These are phyloP conservation scores for Acacia melanoxylon DNA, from an alignment of 306 rosid genomes.

Conservation along the genomic window DNA sequence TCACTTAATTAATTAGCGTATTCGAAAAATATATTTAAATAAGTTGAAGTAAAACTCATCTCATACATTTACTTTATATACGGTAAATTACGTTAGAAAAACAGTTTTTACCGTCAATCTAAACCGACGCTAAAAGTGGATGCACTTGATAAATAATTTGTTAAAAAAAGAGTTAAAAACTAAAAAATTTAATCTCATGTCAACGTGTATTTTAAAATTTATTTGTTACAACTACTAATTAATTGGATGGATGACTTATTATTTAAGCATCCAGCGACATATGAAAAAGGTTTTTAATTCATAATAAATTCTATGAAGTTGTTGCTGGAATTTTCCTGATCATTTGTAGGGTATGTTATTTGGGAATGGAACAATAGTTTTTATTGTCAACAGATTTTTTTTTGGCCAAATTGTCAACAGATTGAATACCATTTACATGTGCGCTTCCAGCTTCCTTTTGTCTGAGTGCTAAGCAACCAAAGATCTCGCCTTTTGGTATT, in stretches of 20 bases:
- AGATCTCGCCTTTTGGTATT: not conserved
- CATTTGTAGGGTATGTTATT: not conserved
- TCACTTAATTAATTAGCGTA: too few species aligned
- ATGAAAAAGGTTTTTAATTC: not conserved
- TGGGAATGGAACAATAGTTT: not conserved
- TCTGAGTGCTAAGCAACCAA: not conserved
- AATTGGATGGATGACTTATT: not conserved
- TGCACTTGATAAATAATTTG: not conserved
- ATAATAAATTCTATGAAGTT: not conserved
- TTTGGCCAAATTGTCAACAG: too few species aligned
- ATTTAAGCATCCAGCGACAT: not conserved
- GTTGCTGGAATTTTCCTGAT: not conserved
- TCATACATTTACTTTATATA: too few species aligned
- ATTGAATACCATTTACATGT: not conserved
- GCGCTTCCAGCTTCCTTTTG: not conserved
- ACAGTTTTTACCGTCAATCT: too few species aligned
- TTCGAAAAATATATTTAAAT: too few species aligned
- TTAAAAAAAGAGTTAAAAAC: not conserved
- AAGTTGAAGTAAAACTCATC: too few species aligned
- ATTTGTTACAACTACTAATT: too few species aligned
- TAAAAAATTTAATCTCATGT: not conserved
- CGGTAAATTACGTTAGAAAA: accelerated
- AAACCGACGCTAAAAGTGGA: not conserved
- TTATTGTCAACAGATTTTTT: not conserved
- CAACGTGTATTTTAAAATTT: not conserved